phyloP scores from a whole-genome alignment of 305 asterid species.

The Euphrasia arctica region DNA sequence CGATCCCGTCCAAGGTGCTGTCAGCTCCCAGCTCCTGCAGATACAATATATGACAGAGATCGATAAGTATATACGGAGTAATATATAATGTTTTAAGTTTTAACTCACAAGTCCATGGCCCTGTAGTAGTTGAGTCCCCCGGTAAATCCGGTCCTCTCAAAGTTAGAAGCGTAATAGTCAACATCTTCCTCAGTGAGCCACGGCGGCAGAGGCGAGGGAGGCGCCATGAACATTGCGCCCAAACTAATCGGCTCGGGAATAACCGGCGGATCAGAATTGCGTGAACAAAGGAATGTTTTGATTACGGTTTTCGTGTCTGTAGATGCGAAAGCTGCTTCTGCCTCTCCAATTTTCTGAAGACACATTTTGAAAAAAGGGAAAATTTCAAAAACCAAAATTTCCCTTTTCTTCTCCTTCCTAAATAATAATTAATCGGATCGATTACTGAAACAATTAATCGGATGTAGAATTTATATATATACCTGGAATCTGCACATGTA shows the following conservation, averaged over 20 bases:
- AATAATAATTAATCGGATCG: neutral
- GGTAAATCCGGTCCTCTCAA: constrained; percentile 25
- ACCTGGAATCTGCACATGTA: constrained; percentile 46
- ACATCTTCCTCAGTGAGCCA: constrained; percentile 27
- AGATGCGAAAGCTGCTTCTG: constrained; percentile 26
- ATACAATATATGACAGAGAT: too few relatives aligned
- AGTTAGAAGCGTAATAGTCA: constrained; percentile 25
- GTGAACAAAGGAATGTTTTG: constrained; percentile 1
- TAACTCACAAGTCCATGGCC: constrained; percentile 29
- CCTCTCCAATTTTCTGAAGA: constrained; percentile 22
- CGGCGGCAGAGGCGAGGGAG: constrained; percentile 8
- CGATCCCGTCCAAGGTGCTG: constrained; percentile 41
- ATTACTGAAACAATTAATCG: neutral
- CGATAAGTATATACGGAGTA: too few relatives aligned
- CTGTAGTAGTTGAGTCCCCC: constrained; percentile 34
- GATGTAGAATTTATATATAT: neutral
- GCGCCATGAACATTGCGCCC: neutral
- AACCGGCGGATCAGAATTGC: constrained; percentile 16
- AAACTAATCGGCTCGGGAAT: constrained; percentile 10
- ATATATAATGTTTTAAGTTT: too few relatives aligned
- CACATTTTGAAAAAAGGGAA: neutral
- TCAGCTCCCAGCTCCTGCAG: constrained; percentile 47
- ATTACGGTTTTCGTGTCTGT: constrained; percentile 8
- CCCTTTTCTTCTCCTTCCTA: neutral
- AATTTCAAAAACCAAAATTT: neutral